Evolutionary conservation across 1,284 basidiomycete species (phyloP).

Genomic region (Peniophora sp.): DNA sequence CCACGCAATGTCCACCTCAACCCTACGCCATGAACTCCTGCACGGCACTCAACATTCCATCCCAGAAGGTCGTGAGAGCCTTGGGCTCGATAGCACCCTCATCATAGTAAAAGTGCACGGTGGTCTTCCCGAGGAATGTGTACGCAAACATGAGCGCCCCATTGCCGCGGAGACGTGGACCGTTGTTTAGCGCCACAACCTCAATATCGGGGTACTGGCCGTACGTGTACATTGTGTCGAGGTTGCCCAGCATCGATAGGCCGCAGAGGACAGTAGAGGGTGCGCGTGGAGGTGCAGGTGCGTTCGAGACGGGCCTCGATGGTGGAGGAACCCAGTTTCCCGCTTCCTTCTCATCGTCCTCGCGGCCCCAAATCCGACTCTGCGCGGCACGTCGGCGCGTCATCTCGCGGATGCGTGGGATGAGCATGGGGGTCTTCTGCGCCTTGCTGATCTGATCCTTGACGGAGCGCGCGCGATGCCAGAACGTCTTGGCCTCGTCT

Average conservation of each 20-base stretch:
- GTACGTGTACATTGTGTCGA: conserved; percentile 73
- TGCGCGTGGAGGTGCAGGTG: conserved; percentile 11
- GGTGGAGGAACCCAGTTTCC: conserved; percentile 34
- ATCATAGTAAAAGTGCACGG: conserved; percentile 72
- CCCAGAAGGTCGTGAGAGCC: conserved; percentile 51
- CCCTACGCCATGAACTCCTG: conserved; percentile 35
- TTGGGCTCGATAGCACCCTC: conserved; percentile 58
- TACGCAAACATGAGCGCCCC: conserved; percentile 72
- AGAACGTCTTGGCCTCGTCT: conserved; percentile 42
- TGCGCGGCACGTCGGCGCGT: conserved; percentile 51
- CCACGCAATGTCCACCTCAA: too few species aligned
- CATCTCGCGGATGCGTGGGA: conserved; percentile 57
- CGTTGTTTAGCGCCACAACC: conserved; percentile 67
- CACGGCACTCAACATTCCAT: conserved; percentile 38
- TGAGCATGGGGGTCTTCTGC: conserved; percentile 53
- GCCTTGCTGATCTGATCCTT: conserved; percentile 57
- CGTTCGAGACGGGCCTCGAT: conserved; percentile 8
- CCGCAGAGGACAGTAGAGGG: conserved; percentile 62
- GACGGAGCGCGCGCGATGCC: conserved; percentile 66
- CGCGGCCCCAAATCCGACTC: conserved; percentile 57
- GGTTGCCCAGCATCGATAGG: conserved; percentile 69
- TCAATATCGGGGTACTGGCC: conserved; percentile 41
- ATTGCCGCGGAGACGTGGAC: conserved; percentile 63
- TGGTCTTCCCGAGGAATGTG: conserved; percentile 65
- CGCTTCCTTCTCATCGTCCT: conserved; percentile 57